Evolutionary conservation across 495 filamentous ascomycete species (phyloP).

Genomic region (Delitschia confertaspora): DNA sequence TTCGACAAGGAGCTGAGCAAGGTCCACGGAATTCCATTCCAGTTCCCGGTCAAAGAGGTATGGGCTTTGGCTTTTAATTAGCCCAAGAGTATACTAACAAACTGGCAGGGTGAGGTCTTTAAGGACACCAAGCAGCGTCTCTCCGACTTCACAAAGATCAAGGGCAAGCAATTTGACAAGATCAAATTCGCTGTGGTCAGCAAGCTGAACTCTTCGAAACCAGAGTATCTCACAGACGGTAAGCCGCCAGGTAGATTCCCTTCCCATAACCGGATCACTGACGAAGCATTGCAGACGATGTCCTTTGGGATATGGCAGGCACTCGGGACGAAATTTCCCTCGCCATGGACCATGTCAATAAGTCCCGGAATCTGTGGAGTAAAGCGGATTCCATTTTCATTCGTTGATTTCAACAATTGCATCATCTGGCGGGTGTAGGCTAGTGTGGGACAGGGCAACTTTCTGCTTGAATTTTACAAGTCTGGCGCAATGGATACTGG

Average conservation of each 20-base stretch:
- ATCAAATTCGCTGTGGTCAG: conserved; percentile 87
- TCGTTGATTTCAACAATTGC: conserved; percentile 34
- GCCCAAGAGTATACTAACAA: conserved; percentile 8
- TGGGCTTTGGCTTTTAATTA: conserved; percentile 29
- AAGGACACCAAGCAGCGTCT: conserved; percentile 84
- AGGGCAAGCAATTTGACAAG: conserved; percentile 97
- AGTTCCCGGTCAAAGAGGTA: conserved; percentile 78
- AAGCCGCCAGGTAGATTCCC: conserved; percentile 30
- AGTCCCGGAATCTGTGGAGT: conserved; percentile 49
- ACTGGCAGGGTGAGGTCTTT: conserved; percentile 74
- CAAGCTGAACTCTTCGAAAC: conserved; percentile 54
- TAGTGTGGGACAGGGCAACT: not conserved
- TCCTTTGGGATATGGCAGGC: conserved; percentile 63
- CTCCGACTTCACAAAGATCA: conserved; percentile 82
- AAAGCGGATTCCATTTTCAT: conserved; percentile 60
- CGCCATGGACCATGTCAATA: conserved; percentile 85
- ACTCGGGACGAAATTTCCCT: conserved; percentile 63
- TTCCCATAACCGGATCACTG: not conserved
- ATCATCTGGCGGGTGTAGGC: not conserved
- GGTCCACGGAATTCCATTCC: conserved; percentile 77
- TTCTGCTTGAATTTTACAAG: no score
- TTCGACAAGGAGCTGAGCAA: conserved; percentile 81
- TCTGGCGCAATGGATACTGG: no score
- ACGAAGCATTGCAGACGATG: conserved; percentile 52
- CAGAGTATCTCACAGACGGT: conserved; percentile 84